Percentiles rank a stretch among this genome's conserved stretches.
These are phyloP conservation scores for Skeletonema potamos DNA, from an alignment of 108 stramenopile genomes.

Conservation along the genomic window DNA sequence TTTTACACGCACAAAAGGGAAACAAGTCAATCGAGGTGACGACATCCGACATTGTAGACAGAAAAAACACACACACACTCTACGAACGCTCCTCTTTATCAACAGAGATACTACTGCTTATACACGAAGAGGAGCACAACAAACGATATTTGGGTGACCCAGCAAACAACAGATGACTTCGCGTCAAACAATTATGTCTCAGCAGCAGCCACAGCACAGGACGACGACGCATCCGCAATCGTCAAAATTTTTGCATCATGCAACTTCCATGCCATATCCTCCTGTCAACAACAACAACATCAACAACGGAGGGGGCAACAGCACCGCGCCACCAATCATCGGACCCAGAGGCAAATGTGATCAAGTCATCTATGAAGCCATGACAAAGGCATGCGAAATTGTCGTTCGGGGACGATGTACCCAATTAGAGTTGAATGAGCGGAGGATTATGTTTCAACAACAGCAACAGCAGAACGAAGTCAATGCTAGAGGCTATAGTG, in stretches of 20 bases:
- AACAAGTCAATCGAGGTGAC: no score
- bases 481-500: neutral
- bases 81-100: neutral
- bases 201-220: neutral
- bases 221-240: neutral
- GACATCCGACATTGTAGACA: no score
- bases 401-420: constrained; percentile 68
- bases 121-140: neutral
- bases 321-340: neutral
- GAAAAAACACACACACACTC: neutral
- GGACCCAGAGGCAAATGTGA: constrained; percentile 77
- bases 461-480: constrained; percentile 12
- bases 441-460: constrained; percentile 3
- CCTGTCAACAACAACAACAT: neutral
- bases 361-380: constrained; percentile 88
- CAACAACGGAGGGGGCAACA: neutral
- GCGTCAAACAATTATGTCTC: neutral
- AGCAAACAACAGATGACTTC: neutral
- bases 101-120: neutral
- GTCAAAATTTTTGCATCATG: neutral
- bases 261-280: neutral
- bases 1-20: no score
- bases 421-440: constrained; percentile 12
- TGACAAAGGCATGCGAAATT: constrained; percentile 84
- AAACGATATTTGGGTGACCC: neutral